Conservation (phyloP, 352 stramenopile species). For the Aphanomyces stellatus region DNA sequence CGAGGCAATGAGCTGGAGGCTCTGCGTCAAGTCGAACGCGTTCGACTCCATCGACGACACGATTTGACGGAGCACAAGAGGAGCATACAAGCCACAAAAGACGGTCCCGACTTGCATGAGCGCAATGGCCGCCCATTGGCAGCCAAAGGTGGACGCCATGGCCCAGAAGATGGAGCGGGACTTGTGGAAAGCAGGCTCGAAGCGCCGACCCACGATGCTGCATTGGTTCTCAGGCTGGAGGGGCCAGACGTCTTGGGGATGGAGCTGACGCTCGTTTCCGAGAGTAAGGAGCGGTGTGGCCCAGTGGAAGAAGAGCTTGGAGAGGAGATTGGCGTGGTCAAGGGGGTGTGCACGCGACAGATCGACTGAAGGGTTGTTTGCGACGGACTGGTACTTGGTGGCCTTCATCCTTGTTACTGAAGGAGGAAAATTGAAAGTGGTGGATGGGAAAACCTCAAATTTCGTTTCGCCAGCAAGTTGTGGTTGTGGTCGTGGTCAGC, state of each 20-base stretch:
- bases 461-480: neutral
- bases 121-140: neutral
- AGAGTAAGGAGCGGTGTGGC: neutral
- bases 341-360: neutral
- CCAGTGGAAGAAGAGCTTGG: slow-evolving; percentile 7
- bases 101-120: neutral
- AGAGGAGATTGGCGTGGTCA: neutral
- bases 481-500: neutral
- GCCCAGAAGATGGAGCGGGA: neutral
- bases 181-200: neutral
- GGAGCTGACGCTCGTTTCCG: slow-evolving; percentile 5
- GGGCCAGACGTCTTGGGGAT: neutral
- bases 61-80: slow-evolving; percentile 10
- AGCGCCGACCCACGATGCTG: neutral
- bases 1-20: slow-evolving; percentile 42
- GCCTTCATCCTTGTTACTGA: neutral
- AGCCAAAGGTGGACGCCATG: neutral
- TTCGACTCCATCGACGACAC: neutral
- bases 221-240: neutral
- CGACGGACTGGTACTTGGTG: neutral
- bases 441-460: neutral
- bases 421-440: neutral
- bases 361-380: neutral
- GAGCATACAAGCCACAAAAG: neutral
- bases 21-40: neutral